Conservation (phyloP, 129 eudicot genomes). For the Kitagawia praeruptora region DNA sequence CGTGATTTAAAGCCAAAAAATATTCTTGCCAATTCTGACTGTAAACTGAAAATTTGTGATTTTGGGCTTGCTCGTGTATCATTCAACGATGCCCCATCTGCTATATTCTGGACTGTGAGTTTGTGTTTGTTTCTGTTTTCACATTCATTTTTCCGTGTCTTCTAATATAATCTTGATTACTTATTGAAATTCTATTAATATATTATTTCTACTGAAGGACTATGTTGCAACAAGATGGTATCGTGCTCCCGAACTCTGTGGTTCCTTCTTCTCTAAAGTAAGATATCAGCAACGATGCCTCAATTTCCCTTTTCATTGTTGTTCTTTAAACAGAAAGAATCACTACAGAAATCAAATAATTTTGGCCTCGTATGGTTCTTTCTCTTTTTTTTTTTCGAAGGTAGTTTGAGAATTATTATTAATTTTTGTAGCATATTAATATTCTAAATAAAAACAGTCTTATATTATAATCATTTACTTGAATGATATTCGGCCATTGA, state of each 20-base stretch:
- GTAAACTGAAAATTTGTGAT: constrained; percentile 71
- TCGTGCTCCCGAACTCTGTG: constrained; percentile 94
- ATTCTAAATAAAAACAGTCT: background rate
- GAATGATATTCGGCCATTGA: background rate
- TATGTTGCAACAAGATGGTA: constrained; percentile 95
- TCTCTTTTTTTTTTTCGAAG: background rate
- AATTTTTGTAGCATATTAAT: background rate
- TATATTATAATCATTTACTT: background rate
- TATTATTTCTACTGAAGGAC: constrained; percentile 35
- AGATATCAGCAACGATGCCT: constrained; percentile 7
- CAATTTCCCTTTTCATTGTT: background rate
- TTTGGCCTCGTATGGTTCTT: background rate
- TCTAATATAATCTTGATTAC: background rate
- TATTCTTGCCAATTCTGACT: constrained; percentile 73
- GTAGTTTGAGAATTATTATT: background rate
- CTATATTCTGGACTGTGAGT: constrained; percentile 68
- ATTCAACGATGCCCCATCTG: constrained; percentile 63
- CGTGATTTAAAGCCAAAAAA: constrained; percentile 75
- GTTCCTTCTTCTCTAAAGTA: constrained; percentile 90
- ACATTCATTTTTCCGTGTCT: background rate
- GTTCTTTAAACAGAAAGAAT: background rate
- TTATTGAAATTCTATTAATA: background rate
- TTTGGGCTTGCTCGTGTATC: constrained; percentile 79
- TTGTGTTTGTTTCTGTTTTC: background rate
- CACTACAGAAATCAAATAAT: background rate